Conservation (phyloP, 352 stramenopile species). For the Phytophthora pini region DNA sequence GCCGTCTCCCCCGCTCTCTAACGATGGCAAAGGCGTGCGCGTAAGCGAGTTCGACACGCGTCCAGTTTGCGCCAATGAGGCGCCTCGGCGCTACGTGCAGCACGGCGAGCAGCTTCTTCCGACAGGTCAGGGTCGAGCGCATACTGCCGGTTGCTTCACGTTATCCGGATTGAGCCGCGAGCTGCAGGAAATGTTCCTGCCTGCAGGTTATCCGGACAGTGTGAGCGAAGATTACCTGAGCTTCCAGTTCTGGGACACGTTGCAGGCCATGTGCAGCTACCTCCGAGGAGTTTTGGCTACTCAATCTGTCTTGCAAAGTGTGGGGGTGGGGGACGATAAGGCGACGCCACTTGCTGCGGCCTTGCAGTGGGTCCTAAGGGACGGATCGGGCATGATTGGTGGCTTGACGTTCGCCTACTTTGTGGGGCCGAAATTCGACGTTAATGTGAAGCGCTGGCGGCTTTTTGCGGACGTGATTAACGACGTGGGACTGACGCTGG, state of each 20-base stretch:
- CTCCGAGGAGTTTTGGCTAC: constrained; percentile 93
- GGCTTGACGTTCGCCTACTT: constrained; percentile 95
- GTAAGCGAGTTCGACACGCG: constrained; percentile 69
- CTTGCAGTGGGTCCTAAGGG: constrained; percentile 80
- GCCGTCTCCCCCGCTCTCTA: constrained; percentile 16
- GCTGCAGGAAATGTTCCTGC: constrained; percentile 88
- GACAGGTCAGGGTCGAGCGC: constrained; percentile 18
- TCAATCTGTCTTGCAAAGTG: constrained; percentile 92
- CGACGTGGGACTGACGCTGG: constrained; percentile 93
- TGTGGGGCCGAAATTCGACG: constrained; percentile 91
- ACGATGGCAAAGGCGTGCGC: constrained; percentile 33
- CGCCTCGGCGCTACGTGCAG: constrained; percentile 55
- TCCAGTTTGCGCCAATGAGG: constrained; percentile 58
- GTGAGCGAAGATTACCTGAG: constrained; percentile 92
- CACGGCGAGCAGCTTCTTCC: constrained; percentile 43
- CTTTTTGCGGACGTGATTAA: constrained; percentile 97
- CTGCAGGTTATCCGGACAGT: constrained; percentile 83
- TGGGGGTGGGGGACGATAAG: constrained; percentile 92
- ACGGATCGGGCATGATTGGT: constrained; percentile 88
- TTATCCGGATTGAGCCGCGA: constrained; percentile 52
- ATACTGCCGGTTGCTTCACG: constrained; percentile 35
- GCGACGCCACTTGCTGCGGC: constrained; percentile 74
- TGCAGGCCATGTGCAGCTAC: constrained; percentile 96
- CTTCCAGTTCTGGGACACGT: constrained; percentile 96
- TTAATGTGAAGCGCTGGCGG: constrained; percentile 96